Percentiles rank a stretch among this genome's conserved stretches.
Conservation (phyloP, 2,329 filamentous ascomycete genomes). For the Botrytis byssoidea region DNA sequence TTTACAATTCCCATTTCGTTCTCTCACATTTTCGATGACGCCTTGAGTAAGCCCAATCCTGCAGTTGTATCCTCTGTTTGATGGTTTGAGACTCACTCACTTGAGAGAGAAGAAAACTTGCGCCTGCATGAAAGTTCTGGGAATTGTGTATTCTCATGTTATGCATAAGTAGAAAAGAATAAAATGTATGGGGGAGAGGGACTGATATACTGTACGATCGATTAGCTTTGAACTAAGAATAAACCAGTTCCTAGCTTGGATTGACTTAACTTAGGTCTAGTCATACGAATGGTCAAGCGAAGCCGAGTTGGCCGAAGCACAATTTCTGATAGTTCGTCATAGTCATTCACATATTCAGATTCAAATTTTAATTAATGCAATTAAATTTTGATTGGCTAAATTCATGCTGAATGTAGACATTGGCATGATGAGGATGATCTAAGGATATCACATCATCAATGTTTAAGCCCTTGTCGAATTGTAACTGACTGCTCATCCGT, state of each 20-base stretch:
- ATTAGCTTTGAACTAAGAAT: not conserved
- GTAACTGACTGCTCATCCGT: fast-evolving
- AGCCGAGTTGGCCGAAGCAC: not conserved
- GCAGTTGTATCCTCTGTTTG: not conserved
- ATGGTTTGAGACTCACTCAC: not conserved
- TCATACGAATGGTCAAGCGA: not conserved
- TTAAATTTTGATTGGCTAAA: not conserved
- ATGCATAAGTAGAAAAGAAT: not conserved
- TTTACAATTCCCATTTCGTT: not conserved
- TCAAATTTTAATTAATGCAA: not conserved
- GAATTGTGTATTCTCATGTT: not conserved
- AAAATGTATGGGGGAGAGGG: not conserved
- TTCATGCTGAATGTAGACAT: not conserved
- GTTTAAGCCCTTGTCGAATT: not conserved
- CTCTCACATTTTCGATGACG: not conserved
- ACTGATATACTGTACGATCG: not conserved
- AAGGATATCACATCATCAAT: not conserved
- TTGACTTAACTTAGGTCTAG: not conserved
- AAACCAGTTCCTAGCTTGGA: not conserved
- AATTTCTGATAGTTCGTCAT: not conserved
- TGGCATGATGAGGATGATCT: not conserved
- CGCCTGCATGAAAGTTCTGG: not conserved
- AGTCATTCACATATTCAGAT: not conserved
- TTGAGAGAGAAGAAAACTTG: not conserved
- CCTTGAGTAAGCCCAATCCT: not conserved